Evolutionary conservation across 192 early-diverging fungal genomes (phyloP), one percentile per base, ranked within the genome.

Genomic region (Umbelopsis ramanniana): DNA sequence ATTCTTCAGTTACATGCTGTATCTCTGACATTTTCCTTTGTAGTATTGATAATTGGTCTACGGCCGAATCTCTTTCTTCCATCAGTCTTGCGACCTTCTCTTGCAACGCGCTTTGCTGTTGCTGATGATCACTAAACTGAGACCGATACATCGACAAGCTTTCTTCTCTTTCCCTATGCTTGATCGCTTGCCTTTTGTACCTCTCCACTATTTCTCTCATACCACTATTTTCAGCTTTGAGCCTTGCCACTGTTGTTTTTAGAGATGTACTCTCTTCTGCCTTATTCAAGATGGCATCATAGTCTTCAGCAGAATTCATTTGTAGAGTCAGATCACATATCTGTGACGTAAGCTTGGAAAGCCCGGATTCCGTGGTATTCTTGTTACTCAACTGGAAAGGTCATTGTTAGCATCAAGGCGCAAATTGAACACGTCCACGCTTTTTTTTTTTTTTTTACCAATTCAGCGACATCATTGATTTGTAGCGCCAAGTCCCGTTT

Each of bases 71-170:
- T 37, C 33, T 63, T 12, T 63, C 57, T 14, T 29, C 33, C 19
- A 37, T 63, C 19, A 63, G 37, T 29, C 8, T 63, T 15, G 26
- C 17, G 33, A 63, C 35, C 4, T 19, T 63, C 8, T 63, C 57
- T 17, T 63, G 57, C 57, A 63, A 63, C 12, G 26, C 57, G 19
- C 26, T 63, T 37, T 63, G 57, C 33, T 63, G 57, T 63, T 63
- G 57, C 57, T 63, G 57, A 37, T 63, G 57, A 26, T 63, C 57
- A 35, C 57, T 63, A 63, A 63, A 63, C 4, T 63, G 57, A 29
- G 57, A 63, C 17, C 57, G 26, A 37, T 63, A 63, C 57, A 63
- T 63, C 17, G 57, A 63, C 33, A 63, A 19, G 26, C 57, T 63
- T 63, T 63, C 57, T 63, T 63, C 57, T 38, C 57, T 29, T 33